Evolutionary conservation across 371 early-diverging fungal genomes (phyloP), one percentile per base, ranked within the genome.

Genomic region (Mucor irregularis): DNA sequence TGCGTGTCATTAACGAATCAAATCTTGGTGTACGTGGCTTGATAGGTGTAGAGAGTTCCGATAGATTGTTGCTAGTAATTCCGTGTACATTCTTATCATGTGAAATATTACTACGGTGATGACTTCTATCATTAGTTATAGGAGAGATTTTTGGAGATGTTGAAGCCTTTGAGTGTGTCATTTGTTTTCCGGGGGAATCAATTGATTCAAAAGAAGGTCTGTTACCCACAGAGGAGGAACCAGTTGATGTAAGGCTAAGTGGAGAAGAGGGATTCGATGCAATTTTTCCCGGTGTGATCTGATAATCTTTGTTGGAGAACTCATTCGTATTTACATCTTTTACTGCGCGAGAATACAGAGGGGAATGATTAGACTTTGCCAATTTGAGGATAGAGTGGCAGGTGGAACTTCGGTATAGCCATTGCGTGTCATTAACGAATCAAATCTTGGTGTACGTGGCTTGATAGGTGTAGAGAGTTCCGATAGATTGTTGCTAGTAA

Each of bases 11-110:
- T n/a, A 55, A 56, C 5, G 52, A 53, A 21, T 57, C 58, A 40
- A 42, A 58, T 0, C 58, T 39, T 38, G 54, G 64, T 0, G 49
- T 63, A 3, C 58, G 35, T 29, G 54, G 49, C 4, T 49, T 30
- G 14, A 49, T 24, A 16, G 58, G 64, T 0, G 64, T 63, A 30
- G 49, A 48, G 7, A 49, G 58, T 3, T 58, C 58, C 22, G 58
- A 57, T 16, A 49, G 30, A 29, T 56, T 61, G 5, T 43, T 43
- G 8, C n/a, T 45, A 44, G 35, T 26, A 25, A 24, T 24, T 19
- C 7, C 24, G 10, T 34, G 35, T 42, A 13, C 24, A n/a, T n/a
- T n/a, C n/a, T n/a, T n/a, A n/a, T n/a, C n/a, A n/a, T n/a, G n/a
- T n/a, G n/a, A n/a, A n/a, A n/a, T n/a, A n/a, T n/a, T n/a, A n/a